These are phyloP conservation scores for Rhododendron molle DNA, from an alignment of 148 eudicot species.

Conservation along the genomic window DNA sequence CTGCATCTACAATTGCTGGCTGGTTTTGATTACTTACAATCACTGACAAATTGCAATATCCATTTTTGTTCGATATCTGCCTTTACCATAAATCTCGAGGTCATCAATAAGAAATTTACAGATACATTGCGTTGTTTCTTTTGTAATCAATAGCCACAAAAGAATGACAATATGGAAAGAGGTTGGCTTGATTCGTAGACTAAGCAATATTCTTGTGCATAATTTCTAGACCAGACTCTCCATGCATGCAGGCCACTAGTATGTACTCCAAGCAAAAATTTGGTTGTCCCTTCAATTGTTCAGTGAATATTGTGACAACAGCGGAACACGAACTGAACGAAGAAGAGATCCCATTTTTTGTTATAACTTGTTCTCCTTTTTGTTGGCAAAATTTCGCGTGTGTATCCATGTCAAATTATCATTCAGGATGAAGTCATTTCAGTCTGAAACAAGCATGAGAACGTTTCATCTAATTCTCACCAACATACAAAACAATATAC, in stretches of 20 bases:
- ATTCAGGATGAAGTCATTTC: neutral
- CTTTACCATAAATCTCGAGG: neutral
- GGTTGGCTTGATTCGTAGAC: neutral
- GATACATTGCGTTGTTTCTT: neutral
- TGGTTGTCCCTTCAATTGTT: neutral
- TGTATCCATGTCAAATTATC: neutral
- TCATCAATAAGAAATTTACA: neutral
- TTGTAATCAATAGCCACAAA: neutral
- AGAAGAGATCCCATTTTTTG: neutral
- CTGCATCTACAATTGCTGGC: neutral
- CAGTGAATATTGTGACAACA: neutral
- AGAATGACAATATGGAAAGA: neutral
- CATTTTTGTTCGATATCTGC: neutral
- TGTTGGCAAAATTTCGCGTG: neutral
- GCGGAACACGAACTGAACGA: neutral
- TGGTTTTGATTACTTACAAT: neutral
- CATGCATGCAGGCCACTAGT: neutral
- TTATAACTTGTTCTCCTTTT: neutral
- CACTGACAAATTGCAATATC: neutral
- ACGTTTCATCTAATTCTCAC: neutral
- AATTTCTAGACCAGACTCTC: neutral
- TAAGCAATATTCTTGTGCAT: neutral
- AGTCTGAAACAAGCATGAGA: neutral
- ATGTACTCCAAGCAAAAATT: neutral
- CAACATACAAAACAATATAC: neutral